A percentile compares a stretch with the other conserved stretches of the same genome.
These are phyloP conservation scores for Mortierella sp. DNA, from an alignment of 371 early-diverging fungal genomes.

Conservation along the genomic window DNA sequence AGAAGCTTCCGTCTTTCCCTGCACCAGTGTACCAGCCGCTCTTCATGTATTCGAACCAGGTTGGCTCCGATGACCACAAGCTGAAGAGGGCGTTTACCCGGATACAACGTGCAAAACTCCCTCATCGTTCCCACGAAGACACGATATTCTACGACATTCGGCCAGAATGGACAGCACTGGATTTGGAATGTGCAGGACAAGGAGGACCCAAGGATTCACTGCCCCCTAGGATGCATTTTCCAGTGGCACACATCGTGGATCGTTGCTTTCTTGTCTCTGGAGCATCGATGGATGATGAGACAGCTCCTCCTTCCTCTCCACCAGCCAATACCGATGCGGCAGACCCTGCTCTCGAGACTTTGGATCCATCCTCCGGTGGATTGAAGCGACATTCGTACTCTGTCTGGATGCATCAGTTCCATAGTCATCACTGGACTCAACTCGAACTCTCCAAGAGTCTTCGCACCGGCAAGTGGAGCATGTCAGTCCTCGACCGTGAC, in stretches of 20 bases:
- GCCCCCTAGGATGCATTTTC: slow-evolving; percentile 65
- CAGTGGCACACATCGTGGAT: slow-evolving; percentile 52
- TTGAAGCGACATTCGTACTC: slow-evolving; percentile 52
- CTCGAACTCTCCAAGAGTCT: slow-evolving; percentile 57
- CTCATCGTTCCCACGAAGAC: background rate
- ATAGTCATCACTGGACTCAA: slow-evolving; percentile 57
- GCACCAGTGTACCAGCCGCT: slow-evolving; percentile 14
- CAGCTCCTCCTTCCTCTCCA: background rate
- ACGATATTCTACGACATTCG: slow-evolving; percentile 13
- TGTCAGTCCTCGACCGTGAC: slow-evolving; percentile 57
- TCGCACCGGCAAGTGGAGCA: slow-evolving; percentile 61
- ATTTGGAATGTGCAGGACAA: slow-evolving; percentile 3
- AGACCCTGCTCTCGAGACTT: background rate
- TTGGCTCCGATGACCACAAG: slow-evolving; percentile 2
- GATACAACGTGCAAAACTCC: slow-evolving; percentile 23
- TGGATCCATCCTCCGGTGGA: background rate
- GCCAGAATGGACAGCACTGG: slow-evolving; percentile 42
- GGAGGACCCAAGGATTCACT: slow-evolving; percentile 16
- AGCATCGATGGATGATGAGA: slow-evolving; percentile 16
- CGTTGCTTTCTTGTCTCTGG: slow-evolving; percentile 61
- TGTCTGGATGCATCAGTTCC: slow-evolving; percentile 60
- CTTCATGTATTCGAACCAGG: slow-evolving; percentile 22
- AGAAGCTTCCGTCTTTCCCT: background rate
- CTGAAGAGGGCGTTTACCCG: slow-evolving; percentile 25
- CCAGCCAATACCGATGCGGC: background rate